phyloP scores from a whole-genome alignment of 768 basidiomycete species.

The Rhizopogon sp. region DNA sequence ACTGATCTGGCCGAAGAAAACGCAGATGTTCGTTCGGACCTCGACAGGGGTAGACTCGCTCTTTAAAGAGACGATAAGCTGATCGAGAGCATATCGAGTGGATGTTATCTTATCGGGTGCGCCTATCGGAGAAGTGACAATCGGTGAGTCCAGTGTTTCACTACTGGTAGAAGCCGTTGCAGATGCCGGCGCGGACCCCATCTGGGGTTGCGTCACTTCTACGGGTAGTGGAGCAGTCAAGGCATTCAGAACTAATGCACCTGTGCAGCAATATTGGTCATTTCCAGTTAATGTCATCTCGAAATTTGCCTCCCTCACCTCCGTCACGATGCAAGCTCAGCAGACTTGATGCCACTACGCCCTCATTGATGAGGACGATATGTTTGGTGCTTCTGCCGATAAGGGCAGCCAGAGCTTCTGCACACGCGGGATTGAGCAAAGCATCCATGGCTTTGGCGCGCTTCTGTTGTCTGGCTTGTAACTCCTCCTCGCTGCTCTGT shows the following conservation, averaged over 20 bases:
- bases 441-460: conserved; percentile 48
- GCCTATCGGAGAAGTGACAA: conserved; percentile 37
- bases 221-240: conserved; percentile 46
- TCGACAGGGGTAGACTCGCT: conserved; percentile 57
- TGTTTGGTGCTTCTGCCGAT: conserved; percentile 75
- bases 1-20: conserved; percentile 61
- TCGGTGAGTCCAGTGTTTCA: conserved; percentile 41
- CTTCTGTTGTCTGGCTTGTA: conserved; percentile 40
- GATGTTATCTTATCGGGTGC: conserved; percentile 32
- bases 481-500: conserved; percentile 25
- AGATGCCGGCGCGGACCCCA: conserved; percentile 30
- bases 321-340: conserved; percentile 62
- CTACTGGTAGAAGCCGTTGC: conserved; percentile 36
- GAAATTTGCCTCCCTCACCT: conserved; percentile 38
- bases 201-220: conserved; percentile 29
- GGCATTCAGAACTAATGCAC: conserved; percentile 55
- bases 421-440: conserved; percentile 49
- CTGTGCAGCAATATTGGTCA: conserved; percentile 32
- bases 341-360: conserved; percentile 76
- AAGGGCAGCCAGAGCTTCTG: conserved; percentile 62
- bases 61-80: conserved; percentile 58
- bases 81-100: conserved; percentile 60
- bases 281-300: background rate
- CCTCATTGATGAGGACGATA: conserved; percentile 85
- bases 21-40: conserved; percentile 72